These are phyloP conservation scores for Trichoderma sp. DNA, from an alignment of 2,329 filamentous ascomycete genomes.

Conservation along the genomic window DNA sequence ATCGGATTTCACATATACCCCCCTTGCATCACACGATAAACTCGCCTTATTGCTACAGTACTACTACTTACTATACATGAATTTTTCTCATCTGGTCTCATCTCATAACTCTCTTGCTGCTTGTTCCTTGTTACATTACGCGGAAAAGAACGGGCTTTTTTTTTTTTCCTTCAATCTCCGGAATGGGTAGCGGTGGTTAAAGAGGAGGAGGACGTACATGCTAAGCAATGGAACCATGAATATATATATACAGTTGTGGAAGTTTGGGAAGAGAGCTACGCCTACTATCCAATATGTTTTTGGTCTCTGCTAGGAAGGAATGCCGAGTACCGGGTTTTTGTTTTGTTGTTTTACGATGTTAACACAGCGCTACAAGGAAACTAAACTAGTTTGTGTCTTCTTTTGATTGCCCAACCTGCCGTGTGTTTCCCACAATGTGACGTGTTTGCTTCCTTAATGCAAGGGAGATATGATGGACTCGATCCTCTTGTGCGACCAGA, in stretches of 20 bases:
- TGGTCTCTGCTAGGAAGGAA: not conserved
- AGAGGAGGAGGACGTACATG: not conserved
- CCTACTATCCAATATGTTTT: not conserved
- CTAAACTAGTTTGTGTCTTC: not conserved
- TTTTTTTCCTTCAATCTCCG: not conserved
- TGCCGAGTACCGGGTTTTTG: not conserved
- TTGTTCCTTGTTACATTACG: not conserved
- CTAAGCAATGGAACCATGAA: not conserved
- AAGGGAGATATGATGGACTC: not conserved
- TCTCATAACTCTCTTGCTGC: not conserved
- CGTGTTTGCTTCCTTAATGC: not conserved
- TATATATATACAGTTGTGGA: not conserved
- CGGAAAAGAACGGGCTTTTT: not conserved
- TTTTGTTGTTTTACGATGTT: not conserved
- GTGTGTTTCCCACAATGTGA: not conserved
- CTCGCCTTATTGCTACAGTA: not conserved
- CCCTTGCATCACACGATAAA: conserved; percentile 3
- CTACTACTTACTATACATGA: too few relatives aligned
- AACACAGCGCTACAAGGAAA: not conserved
- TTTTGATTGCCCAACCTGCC: not conserved
- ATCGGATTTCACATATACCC: conserved; percentile 1
- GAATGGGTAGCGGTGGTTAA: not conserved
- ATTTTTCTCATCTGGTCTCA: not conserved
- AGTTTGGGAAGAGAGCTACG: not conserved
- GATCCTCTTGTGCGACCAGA: not conserved